phyloP scores from a whole-genome alignment of 2,329 filamentous ascomycete genomes.

The Diaporthe aspalathi region DNA sequence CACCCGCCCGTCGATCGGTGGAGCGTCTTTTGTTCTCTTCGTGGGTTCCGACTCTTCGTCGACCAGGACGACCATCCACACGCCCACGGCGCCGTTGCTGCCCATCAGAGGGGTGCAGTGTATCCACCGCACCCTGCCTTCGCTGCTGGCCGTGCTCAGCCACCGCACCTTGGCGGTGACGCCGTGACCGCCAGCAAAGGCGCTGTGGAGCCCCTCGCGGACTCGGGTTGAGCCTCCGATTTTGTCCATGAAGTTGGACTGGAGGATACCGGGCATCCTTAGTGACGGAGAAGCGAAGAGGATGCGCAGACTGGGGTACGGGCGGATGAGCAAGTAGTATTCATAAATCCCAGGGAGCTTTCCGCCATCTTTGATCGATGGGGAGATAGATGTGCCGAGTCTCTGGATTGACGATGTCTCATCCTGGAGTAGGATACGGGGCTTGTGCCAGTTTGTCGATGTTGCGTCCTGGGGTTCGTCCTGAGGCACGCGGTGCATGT shows the following conservation, averaged over 20 bases:
- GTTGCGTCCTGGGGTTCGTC: conserved; percentile 50
- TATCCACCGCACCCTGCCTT: conserved; percentile 77
- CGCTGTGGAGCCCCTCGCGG: conserved; percentile 61
- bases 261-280: conserved; percentile 74
- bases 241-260: conserved; percentile 66
- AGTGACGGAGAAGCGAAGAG: conserved; percentile 77
- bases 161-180: conserved; percentile 81
- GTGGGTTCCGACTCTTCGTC: conserved; percentile 64
- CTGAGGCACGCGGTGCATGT: conserved; percentile 65
- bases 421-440: conserved; percentile 52
- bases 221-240: conserved; percentile 62
- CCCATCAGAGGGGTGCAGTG: conserved; percentile 80
- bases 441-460: conserved; percentile 55
- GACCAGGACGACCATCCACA: conserved; percentile 82
- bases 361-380: conserved; percentile 25
- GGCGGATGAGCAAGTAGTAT: conserved; percentile 73
- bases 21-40: background rate
- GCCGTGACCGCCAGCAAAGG: conserved; percentile 74
- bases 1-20: background rate
- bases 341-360: conserved; percentile 55
- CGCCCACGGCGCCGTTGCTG: conserved; percentile 74
- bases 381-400: conserved; percentile 38
- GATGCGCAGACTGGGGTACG: conserved; percentile 73
- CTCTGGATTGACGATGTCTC: conserved; percentile 15
- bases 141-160: conserved; percentile 54